Evolutionary conservation across 2,329 filamentous ascomycete genomes (phyloP).

Genomic region (Sordariomycetes sp.): DNA sequence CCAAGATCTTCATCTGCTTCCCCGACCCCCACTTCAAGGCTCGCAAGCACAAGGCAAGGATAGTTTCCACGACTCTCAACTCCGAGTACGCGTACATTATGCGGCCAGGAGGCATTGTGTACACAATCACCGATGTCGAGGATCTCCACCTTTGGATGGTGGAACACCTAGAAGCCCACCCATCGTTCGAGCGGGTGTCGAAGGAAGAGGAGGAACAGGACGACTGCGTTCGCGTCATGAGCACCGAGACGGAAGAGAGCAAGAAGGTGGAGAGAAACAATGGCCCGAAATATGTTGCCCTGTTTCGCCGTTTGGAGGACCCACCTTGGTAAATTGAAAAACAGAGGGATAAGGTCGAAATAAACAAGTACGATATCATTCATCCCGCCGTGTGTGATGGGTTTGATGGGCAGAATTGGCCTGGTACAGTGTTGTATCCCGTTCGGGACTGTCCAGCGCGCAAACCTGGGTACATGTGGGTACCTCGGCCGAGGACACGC

Average conservation of each 20-base stretch:
- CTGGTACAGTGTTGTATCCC: neutral
- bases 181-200: slow-evolving; percentile 65
- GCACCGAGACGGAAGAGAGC: slow-evolving; percentile 83
- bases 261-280: slow-evolving; percentile 92
- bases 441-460: neutral
- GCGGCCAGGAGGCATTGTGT: slow-evolving; percentile 73
- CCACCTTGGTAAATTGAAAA: slow-evolving; percentile 30
- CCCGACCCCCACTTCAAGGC: slow-evolving; percentile 98
- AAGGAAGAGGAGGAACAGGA: slow-evolving; percentile 59
- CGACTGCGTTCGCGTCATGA: slow-evolving; percentile 65
- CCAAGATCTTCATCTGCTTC: slow-evolving; percentile 95
- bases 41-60: slow-evolving; percentile 92
- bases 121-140: slow-evolving; percentile 96
- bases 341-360: neutral
- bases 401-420: neutral
- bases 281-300: slow-evolving; percentile 81
- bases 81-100: slow-evolving; percentile 90
- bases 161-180: slow-evolving; percentile 67
- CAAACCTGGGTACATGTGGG: neutral
- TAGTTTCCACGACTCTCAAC: slow-evolving; percentile 78
- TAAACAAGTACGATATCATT: neutral
- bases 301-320: slow-evolving; percentile 73
- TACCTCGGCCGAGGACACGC: neutral
- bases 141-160: slow-evolving; percentile 93
- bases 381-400: neutral